Base-by-base conservation (phyloP, 208 protist species). In the Crithidia thermophila region DNA sequence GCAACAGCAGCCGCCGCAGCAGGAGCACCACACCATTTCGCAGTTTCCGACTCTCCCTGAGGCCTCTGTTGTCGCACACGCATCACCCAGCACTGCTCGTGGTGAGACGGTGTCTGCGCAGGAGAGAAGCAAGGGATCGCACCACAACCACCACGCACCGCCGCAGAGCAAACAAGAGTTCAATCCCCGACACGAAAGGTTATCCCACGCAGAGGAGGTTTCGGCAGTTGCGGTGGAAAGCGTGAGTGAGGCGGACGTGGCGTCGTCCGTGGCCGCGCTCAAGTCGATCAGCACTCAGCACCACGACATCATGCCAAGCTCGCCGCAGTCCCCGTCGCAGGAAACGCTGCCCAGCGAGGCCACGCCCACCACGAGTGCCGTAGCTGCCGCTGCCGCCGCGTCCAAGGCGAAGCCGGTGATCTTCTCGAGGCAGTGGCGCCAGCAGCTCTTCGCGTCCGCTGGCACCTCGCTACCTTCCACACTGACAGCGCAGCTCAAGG, bases 381-480 rank as follows among this genome's bases (percentile, higher is more conserved):
- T 23, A 4, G 6, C 45, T 7, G 6, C 23, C 9, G 30, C 45
- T 6, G 3, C 45, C 18, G 45, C 6, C 7, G 49, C 45, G 28
- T 16, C 45, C 25, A 58, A 30, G 45, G 10, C 51, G 21, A 75
- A 75, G 46, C 69, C 69, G 0, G 37, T 75, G 36, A 34, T 75
- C 9, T 69, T 69, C 39, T 69, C 69, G 4, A 60, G 58, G 16
- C 69, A 67, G 61, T 75, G 69, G 69, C 69, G 69, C 13, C 69
- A 55, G n/a, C 60, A 64, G 30, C 53, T 75, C 30, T 65, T 75
- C 33, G 46, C 43, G 9, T 53, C 16, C 18, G 16, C 28, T n/a
- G 57, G 57, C 31, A 25, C 16, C 43, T 30, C 58, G 0, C 4
- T 14, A 18, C 4, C 11, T 4, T 21, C 58, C 0, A 42, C 30